These are phyloP conservation scores for Aspergillus bertholletiae DNA, from an alignment of 495 filamentous ascomycete genomes.

Conservation along the genomic window DNA sequence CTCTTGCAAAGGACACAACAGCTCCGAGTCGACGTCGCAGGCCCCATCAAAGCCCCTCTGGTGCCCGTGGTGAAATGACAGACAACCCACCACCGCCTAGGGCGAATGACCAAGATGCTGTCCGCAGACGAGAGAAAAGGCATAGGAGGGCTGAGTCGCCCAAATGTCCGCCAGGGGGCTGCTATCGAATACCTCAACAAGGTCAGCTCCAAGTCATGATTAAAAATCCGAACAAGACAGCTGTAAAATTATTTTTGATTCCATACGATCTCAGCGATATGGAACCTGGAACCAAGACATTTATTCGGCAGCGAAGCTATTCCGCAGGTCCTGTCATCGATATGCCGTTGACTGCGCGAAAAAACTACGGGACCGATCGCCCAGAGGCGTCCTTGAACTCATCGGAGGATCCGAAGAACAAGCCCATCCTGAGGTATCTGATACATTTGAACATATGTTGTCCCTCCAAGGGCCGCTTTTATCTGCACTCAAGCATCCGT, in stretches of 20 bases:
- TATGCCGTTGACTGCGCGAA: constrained; percentile 50
- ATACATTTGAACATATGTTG: constrained; percentile 94
- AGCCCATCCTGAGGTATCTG: constrained; percentile 83
- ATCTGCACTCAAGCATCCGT: constrained; percentile 84
- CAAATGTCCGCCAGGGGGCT: constrained; percentile 73
- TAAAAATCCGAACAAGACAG: constrained; percentile 94
- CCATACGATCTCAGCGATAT: constrained; percentile 96
- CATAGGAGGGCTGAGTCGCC: constrained; percentile 65
- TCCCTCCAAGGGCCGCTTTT: constrained; percentile 78
- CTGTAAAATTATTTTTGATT: constrained; percentile 90
- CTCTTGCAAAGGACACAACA: constrained; percentile 48
- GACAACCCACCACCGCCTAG: constrained; percentile 12
- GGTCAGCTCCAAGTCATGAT: constrained; percentile 97
- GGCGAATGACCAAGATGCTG: constrained; percentile 17
- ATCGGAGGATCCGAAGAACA: constrained; percentile 55
- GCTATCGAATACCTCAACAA: constrained; percentile 91
- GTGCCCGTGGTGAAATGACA: constrained; percentile 13
- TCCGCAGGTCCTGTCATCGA: constrained; percentile 85
- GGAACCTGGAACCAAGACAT: constrained; percentile 93
- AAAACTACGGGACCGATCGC: constrained; percentile 45
- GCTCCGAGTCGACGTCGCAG: constrained; percentile 40
- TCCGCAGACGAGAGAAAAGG: constrained; percentile 45
- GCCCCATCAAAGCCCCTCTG: constrained; percentile 44
- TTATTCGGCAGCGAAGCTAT: constrained; percentile 92
- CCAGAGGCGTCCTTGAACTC: constrained; percentile 36